phyloP scores from a whole-genome alignment of 2,329 filamentous ascomycete species.

The Hirsutella minnesotensis region DNA sequence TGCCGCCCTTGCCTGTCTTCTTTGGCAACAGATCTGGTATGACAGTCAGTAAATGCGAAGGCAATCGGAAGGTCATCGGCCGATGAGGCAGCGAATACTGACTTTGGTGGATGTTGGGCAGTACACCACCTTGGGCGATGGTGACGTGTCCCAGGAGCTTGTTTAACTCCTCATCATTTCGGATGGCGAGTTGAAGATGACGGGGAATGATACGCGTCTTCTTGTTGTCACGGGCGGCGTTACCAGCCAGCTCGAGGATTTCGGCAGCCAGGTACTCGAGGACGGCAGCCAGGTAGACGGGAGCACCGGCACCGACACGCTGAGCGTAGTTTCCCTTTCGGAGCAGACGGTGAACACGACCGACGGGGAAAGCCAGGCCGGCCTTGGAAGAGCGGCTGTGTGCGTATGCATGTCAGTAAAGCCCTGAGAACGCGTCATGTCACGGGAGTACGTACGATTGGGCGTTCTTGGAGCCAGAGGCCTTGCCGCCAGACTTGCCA shows the following conservation, averaged over 20 bases:
- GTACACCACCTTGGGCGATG: conserved; percentile 92
- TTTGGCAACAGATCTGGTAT: conserved; percentile 84
- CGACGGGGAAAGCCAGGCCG: conserved; percentile 96
- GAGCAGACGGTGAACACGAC: conserved; percentile 97
- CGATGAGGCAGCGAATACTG: conserved; percentile 28
- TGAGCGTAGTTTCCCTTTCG: conserved; percentile 99
- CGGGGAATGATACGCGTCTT: conserved; percentile 99
- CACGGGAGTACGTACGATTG: conserved; percentile 71
- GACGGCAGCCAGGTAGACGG: conserved; percentile 92
- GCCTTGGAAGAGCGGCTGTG: conserved; percentile 94
- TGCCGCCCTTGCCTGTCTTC: conserved; percentile 94
- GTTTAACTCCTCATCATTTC: conserved; percentile 99
- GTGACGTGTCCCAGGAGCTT: conserved; percentile 94
- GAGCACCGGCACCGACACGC: conserved; percentile 96
- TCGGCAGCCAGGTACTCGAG: conserved; percentile 98
- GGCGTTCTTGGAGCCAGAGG: conserved; percentile 96
- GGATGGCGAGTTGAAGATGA: conserved; percentile 97
- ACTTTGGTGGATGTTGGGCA: conserved; percentile 97
- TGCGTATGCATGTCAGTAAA: background rate
- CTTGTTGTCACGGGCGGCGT: conserved; percentile 99
- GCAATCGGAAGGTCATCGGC: background rate
- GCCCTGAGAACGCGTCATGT: background rate
- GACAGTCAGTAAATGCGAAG: conserved; percentile 23
- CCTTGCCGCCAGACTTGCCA: conserved; percentile 99
- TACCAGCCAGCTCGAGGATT: conserved; percentile 97